These are phyloP conservation scores for Persicaria maculosa DNA, from an alignment of 148 eudicot species.

Conservation along the genomic window DNA sequence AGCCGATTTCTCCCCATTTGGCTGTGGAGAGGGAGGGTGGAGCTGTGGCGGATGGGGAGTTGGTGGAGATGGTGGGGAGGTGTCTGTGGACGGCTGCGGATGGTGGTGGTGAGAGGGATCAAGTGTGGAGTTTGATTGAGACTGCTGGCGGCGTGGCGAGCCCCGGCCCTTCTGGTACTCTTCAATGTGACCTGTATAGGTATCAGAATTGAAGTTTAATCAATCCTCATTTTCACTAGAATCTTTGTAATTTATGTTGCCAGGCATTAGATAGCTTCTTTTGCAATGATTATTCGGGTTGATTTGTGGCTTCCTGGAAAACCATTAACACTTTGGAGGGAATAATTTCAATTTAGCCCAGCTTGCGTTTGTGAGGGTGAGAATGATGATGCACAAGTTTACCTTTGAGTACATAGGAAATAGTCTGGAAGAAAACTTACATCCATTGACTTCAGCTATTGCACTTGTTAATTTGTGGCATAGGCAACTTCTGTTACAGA, in stretches of 20 bases:
- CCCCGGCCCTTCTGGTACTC: constrained; percentile 85
- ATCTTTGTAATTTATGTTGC: no score
- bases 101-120: constrained; percentile 14
- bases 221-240: background rate
- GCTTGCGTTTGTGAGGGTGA: background rate
- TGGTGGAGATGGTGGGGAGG: constrained; percentile 46
- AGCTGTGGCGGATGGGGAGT: constrained; percentile 36
- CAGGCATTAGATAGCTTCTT: no score
- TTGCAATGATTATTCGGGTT: no score
- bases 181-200: constrained; percentile 89
- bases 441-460: background rate
- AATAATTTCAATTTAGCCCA: background rate
- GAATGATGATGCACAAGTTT: background rate
- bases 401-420: background rate
- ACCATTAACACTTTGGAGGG: background rate
- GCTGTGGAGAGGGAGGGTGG: constrained; percentile 69
- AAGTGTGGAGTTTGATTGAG: constrained; percentile 58
- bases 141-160: constrained; percentile 99
- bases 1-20: constrained; percentile 86
- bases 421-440: background rate
- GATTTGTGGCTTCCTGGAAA: no score
- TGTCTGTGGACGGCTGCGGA: constrained; percentile 33
- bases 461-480: background rate
- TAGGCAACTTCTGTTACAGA: constrained; percentile 13
- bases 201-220: constrained; percentile 11